Base-by-base conservation (phyloP, 1,284 basidiomycete genomes). In the Prillingera fragicola region DNA sequence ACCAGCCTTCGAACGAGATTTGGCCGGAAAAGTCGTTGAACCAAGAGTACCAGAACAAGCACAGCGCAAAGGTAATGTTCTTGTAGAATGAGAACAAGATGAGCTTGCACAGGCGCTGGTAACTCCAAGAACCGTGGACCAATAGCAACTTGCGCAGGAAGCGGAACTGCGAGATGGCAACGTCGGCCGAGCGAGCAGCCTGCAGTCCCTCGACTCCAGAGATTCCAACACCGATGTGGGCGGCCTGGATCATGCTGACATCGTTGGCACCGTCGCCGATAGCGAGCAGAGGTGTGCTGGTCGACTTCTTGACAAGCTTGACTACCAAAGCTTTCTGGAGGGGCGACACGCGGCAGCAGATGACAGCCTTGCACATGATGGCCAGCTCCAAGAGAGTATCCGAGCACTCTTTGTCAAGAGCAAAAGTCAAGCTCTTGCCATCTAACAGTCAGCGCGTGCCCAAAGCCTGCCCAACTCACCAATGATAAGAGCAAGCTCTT, bases 21-120 rank as follows among this genome's bases (percentile, higher is more conserved):
- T 98, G 94, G 17, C 94, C 95, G 2, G 92, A 97, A 73, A 97
- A 98, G 63, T 91, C 94, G 76, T 95, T 96, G 78, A 91, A 85
- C 77, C 95, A 92, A 31, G 95, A 96, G 71, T 84, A 98, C 87
- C 91, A 96, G 70, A 96, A 96, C 53, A 92, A 85, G 32, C 91
- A 96, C 84, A 97, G 88, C 69, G 97, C 97, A 17, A 98, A 78
- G 32, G 87, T 86, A 52, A 97, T 96, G 70, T 98, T 98, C 74
- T 92, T 92, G 76, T 91, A 91, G 74, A 92, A 92, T 1, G 88
- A 92, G 71, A 87, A 94, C 14, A 99, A 76, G 63, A 99, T 91
- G 52, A 98, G 80, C 68, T 96, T 98, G 23, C 89, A 92, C 51
- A 98, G 68, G 18, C 95, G 79, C 50, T 89, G 84, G 69, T 99